These are phyloP conservation scores for Talaromyces sp. DNA, from an alignment of 2,329 filamentous ascomycete species.

Conservation along the genomic window DNA sequence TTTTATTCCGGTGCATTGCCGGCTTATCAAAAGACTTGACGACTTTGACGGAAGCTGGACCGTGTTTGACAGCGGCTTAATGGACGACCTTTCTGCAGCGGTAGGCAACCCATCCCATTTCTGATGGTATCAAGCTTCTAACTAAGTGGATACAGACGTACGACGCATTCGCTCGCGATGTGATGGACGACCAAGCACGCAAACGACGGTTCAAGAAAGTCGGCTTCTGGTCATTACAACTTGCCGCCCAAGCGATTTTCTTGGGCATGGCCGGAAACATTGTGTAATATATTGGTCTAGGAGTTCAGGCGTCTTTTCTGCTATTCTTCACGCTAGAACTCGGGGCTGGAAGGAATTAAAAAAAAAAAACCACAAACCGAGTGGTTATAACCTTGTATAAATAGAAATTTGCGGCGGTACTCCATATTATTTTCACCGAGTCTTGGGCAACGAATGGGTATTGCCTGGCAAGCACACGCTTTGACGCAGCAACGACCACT, in stretches of 20 bases:
- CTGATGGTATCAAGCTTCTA: slow-evolving; percentile 1
- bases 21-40: slow-evolving; percentile 78
- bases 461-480: not conserved
- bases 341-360: not conserved
- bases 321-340: not conserved
- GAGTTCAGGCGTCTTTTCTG: not conserved
- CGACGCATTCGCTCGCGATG: slow-evolving; percentile 84
- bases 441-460: not conserved
- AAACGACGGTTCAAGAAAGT: slow-evolving; percentile 89
- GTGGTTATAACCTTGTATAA: not conserved
- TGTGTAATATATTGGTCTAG: slow-evolving; percentile 34
- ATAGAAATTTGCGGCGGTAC: not conserved
- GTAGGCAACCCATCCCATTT: slow-evolving; percentile 30
- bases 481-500: not conserved
- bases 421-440: not conserved
- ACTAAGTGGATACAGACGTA: slow-evolving; percentile 58
- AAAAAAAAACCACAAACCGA: not conserved
- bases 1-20: slow-evolving; percentile 91
- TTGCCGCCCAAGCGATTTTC: slow-evolving; percentile 89
- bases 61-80: slow-evolving; percentile 83
- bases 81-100: slow-evolving; percentile 89
- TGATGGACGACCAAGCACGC: slow-evolving; percentile 81
- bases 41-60: slow-evolving; percentile 98
- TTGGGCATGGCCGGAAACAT: slow-evolving; percentile 88
- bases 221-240: slow-evolving; percentile 88